Evolutionary conservation across 108 stramenopile genomes (phyloP).

Genomic region (Fragilaria crotonensis): DNA sequence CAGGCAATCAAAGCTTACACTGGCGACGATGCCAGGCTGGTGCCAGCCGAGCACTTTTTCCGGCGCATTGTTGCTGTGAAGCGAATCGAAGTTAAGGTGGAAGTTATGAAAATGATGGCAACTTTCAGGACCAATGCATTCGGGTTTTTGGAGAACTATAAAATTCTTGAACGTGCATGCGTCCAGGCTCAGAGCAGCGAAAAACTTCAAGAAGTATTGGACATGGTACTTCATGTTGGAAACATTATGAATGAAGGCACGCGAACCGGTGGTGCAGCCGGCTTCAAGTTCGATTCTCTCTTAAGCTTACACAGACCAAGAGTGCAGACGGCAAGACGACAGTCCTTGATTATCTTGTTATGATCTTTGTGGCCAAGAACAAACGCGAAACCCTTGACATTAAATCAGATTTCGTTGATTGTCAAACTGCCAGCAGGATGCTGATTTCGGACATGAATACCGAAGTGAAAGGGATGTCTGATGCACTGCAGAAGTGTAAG

Average conservation of each 20-base stretch:
- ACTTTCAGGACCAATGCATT: constrained; percentile 54
- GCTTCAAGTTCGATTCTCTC: constrained; percentile 92
- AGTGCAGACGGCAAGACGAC: constrained; percentile 89
- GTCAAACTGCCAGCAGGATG: constrained; percentile 62
- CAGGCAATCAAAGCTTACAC: constrained; percentile 56
- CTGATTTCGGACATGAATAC: constrained; percentile 52
- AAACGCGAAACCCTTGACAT: constrained; percentile 53
- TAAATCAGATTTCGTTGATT: constrained; percentile 52
- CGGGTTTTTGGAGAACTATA: constrained; percentile 43
- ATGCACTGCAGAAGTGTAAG: constrained; percentile 48
- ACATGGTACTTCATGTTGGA: constrained; percentile 83
- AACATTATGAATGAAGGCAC: constrained; percentile 92
- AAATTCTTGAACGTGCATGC: constrained; percentile 61
- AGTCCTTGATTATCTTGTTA: constrained; percentile 89
- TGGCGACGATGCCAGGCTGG: constrained; percentile 51
- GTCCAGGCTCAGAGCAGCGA: constrained; percentile 68
- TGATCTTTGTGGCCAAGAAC: constrained; percentile 60
- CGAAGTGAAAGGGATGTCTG: constrained; percentile 44
- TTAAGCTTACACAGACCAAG: constrained; percentile 89
- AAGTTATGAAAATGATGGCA: constrained; percentile 70
- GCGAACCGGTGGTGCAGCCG: constrained; percentile 68
- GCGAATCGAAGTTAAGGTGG: constrained; percentile 68
- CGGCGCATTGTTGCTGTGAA: constrained; percentile 53
- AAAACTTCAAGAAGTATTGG: constrained; percentile 71
- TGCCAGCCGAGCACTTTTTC: constrained; percentile 79